Evolutionary conservation across 106 monocot species (phyloP), one percentile per base, ranked within the genome.

Genomic region (Dendrobium nobile): DNA sequence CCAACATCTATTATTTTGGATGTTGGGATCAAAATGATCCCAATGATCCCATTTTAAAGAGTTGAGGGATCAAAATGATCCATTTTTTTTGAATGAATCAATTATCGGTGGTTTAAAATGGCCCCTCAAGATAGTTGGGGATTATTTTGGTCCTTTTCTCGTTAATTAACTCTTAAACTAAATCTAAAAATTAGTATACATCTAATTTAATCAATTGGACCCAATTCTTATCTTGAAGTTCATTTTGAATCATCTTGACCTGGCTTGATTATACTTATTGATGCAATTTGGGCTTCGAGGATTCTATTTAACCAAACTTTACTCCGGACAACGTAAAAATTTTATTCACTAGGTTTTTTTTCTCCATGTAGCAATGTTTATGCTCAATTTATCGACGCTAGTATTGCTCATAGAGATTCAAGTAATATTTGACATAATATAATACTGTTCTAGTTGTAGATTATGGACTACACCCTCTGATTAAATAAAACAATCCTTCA

Each of bases 401-500:
- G 27, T 70, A 4, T 70, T 70, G 22, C 24, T n/a, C 64, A 5
- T 24, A 64, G 0, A 26, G 0, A n/a, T 64, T 64, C 64, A 22
- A 5, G 22, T 1, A 8, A 9, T 64, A 64, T 5, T 51, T 51
- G 51, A 13, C 51, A 70, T 31, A 7, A 67, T 70, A 16, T 31
- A 33, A 70, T 70, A 3, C 2, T 70, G 37, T 37, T 33, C 9
- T 70, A 37, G 4, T 31, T 70, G 37, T 37, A 70, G 33, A 27
- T 11, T 31, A 70, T 70, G 70, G 13, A 0, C 70, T 70, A 61
- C n/a, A 5, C n/a, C n/a, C 4, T 33, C 24, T 33, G 33, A 70
- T 70, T 70, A 33, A 31, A 70, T 70, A 16, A 70, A 70, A 70
- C 15, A 70, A 70, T 70, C 31, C 11, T 70, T 70, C 68, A 68